These are phyloP conservation scores for Nymphaea thermarum DNA, from an alignment of 164 flowering plant genomes.

Conservation along the genomic window DNA sequence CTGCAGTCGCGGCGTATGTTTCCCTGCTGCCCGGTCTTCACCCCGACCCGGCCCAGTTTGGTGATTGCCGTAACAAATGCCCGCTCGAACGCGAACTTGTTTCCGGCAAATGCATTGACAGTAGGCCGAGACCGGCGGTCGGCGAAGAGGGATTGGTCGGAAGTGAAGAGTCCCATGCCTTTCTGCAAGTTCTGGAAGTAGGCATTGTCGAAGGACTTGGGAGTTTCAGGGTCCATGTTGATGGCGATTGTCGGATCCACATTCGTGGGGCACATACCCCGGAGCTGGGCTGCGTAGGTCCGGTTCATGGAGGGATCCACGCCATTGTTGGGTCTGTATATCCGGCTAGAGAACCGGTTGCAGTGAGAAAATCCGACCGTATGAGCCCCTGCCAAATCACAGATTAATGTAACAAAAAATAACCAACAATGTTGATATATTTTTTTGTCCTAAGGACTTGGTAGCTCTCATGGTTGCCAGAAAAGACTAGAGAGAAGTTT, in stretches of 20 bases:
- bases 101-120: constrained; percentile 44
- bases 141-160: constrained; percentile 66
- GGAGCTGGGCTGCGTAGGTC: constrained; percentile 36
- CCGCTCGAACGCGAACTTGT: constrained; percentile 27
- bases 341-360: constrained; percentile 31
- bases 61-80: constrained; percentile 67
- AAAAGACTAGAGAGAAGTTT: too few relatives aligned
- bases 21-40: constrained; percentile 39
- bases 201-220: constrained; percentile 50
- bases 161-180: constrained; percentile 67
- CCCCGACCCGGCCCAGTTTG: constrained; percentile 68
- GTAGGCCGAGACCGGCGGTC: constrained; percentile 46
- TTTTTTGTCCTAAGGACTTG: background rate
- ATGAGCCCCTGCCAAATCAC: background rate
- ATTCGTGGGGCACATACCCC: constrained; percentile 45
- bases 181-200: constrained; percentile 66
- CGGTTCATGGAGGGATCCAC: constrained; percentile 50
- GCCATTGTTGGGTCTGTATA: constrained; percentile 35
- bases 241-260: constrained; percentile 72
- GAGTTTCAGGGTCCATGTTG: constrained; percentile 76
- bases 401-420: too few relatives aligned
- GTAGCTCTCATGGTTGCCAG: background rate
- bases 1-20: constrained; percentile 36
- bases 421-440: too few relatives aligned
- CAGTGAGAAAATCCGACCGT: constrained; percentile 33